phyloP scores from a whole-genome alignment of 768 basidiomycete species.

The Boletus vermiculosoides region DNA sequence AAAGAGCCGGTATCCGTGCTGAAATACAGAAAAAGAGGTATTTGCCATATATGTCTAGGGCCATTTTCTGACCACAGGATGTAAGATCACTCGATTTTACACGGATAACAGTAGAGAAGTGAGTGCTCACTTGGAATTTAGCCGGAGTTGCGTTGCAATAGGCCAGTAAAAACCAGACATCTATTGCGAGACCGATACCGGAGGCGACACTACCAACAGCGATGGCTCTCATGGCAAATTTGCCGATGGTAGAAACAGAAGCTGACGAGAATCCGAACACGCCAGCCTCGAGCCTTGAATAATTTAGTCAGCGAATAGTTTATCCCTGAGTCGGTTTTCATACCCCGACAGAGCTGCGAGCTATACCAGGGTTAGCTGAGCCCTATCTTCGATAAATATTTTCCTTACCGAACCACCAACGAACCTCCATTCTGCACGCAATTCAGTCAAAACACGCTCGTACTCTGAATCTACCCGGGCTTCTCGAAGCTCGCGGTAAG shows the following conservation, averaged over 20 bases:
- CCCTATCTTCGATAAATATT: not conserved
- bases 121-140: constrained; percentile 52
- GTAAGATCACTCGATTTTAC: not conserved
- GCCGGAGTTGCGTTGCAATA: constrained; percentile 53
- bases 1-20: constrained; percentile 60
- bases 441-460: constrained; percentile 45
- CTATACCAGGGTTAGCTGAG: constrained; percentile 30
- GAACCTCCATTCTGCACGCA: constrained; percentile 65
- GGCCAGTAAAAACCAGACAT: constrained; percentile 63
- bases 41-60: constrained; percentile 55
- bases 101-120: not conserved
- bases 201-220: constrained; percentile 59
- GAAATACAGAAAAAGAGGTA: constrained; percentile 72
- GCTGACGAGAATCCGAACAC: constrained; percentile 62
- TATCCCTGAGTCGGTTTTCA: constrained; percentile 12
- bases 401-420: constrained; percentile 56
- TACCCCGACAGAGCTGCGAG: constrained; percentile 62
- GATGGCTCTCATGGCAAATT: constrained; percentile 49
- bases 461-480: constrained; percentile 43
- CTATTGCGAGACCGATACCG: constrained; percentile 61
- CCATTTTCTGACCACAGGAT: constrained; percentile 16
- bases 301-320: constrained; percentile 1
- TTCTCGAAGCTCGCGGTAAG: constrained; percentile 53
- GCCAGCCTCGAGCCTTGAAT: constrained; percentile 44
- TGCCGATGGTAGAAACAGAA: constrained; percentile 49